Evolutionary conservation across 768 basidiomycete species (phyloP).

Genomic region (Pholiota conissans): DNA sequence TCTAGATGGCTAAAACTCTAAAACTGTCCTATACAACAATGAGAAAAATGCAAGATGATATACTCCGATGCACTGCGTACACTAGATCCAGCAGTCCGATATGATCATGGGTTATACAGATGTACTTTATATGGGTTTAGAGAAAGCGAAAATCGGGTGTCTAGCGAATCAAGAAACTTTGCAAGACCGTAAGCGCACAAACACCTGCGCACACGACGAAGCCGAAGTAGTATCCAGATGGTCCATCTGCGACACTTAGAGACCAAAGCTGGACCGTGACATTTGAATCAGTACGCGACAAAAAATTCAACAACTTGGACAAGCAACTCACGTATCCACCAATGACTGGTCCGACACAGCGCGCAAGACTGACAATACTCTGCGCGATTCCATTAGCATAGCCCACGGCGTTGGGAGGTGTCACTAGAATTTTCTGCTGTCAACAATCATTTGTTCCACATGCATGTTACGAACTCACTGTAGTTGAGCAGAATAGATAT

Average conservation of each 20-base stretch:
- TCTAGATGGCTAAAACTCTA: too few relatives aligned
- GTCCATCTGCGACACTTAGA: slow-evolving; percentile 62
- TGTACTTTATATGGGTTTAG: background rate
- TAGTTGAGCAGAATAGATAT: slow-evolving; percentile 88
- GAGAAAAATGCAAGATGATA: background rate
- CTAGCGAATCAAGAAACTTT: slow-evolving; percentile 74
- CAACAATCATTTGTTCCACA: background rate
- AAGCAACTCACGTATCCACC: slow-evolving; percentile 70
- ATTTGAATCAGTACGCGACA: background rate
- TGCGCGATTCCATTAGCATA: slow-evolving; percentile 96
- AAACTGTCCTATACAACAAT: background rate
- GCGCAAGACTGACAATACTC: slow-evolving; percentile 89
- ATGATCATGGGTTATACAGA: background rate
- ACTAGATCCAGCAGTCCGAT: background rate
- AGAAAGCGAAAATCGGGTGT: background rate
- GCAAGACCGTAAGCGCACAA: slow-evolving; percentile 62
- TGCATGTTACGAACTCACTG: slow-evolving; percentile 40
- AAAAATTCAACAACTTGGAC: background rate
- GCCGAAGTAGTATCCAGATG: slow-evolving; percentile 72
- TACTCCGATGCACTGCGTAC: background rate
- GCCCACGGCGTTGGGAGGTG: slow-evolving; percentile 85
- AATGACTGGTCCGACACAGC: slow-evolving; percentile 86
- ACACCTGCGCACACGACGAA: slow-evolving; percentile 66
- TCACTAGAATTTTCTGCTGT: slow-evolving; percentile 53
- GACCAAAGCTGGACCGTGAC: slow-evolving; percentile 64